Percentiles rank a stretch among this genome's conserved stretches.
phyloP scores from a whole-genome alignment of 495 filamentous ascomycete genomes.

The Mycothermus thermophilus region DNA sequence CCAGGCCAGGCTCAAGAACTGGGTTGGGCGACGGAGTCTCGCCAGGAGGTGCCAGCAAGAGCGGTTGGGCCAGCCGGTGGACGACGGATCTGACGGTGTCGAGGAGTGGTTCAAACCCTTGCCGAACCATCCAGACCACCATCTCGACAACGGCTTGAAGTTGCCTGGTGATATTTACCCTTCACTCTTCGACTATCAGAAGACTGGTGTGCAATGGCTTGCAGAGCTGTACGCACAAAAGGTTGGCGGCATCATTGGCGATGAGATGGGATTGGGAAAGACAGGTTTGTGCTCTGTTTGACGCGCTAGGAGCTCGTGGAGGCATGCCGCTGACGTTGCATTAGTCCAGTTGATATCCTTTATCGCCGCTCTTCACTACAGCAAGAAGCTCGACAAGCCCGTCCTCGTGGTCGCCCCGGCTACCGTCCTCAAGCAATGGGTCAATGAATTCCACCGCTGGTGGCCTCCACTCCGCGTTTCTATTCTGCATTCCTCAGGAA shows the following conservation, averaged over 20 bases:
- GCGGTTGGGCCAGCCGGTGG: slow-evolving; percentile 17
- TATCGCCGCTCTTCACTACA: slow-evolving; percentile 80
- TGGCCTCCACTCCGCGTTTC: slow-evolving; percentile 92
- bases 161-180: slow-evolving; percentile 86
- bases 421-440: slow-evolving; percentile 92
- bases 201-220: slow-evolving; percentile 92
- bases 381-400: slow-evolving; percentile 66
- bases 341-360: slow-evolving; percentile 81
- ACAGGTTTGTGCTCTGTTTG: slow-evolving; percentile 32
- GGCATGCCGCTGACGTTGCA: not conserved
- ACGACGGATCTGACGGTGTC: slow-evolving; percentile 25
- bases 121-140: slow-evolving; percentile 59
- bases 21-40: slow-evolving; percentile 53
- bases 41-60: slow-evolving; percentile 42
- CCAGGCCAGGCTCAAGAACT: slow-evolving; percentile 58
- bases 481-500: slow-evolving; percentile 87
- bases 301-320: not conserved
- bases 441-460: slow-evolving; percentile 95
- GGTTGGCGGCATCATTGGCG: slow-evolving; percentile 87
- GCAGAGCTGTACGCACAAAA: slow-evolving; percentile 79
- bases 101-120: slow-evolving; percentile 81
- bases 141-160: slow-evolving; percentile 57
- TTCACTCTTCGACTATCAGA: slow-evolving; percentile 87
- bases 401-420: slow-evolving; percentile 84
- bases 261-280: slow-evolving; percentile 97